These are phyloP conservation scores for Kodamaea arcana DNA, from an alignment of 1,139 yeast genomes.

Conservation along the genomic window DNA sequence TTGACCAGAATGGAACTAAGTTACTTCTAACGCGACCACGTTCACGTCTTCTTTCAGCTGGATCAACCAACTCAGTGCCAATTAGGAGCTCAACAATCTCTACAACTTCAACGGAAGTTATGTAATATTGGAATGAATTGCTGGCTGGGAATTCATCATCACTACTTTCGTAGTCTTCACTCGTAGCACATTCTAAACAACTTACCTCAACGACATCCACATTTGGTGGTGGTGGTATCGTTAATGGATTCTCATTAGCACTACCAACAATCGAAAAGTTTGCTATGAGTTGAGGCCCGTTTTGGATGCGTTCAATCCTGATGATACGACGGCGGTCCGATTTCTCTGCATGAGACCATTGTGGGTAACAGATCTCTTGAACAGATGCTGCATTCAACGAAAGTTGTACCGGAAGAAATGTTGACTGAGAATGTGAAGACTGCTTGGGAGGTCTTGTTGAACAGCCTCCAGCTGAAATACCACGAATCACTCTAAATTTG, in stretches of 20 bases:
- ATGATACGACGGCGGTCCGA: constrained; percentile 53
- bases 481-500: constrained; percentile 46
- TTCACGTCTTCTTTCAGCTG: constrained; percentile 52
- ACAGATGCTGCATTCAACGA: constrained; percentile 41
- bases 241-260: constrained; percentile 45
- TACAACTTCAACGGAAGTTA: constrained; percentile 64
- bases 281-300: constrained; percentile 43
- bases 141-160: constrained; percentile 15
- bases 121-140: constrained; percentile 41
- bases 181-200: constrained; percentile 47
- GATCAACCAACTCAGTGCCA: constrained; percentile 44
- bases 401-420: constrained; percentile 45
- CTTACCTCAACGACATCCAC: constrained; percentile 57
- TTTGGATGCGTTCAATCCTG: constrained; percentile 52
- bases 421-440: constrained; percentile 26
- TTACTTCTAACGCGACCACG: constrained; percentile 62
- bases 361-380: constrained; percentile 46
- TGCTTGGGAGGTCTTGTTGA: constrained; percentile 53
- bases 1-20: constrained; percentile 66
- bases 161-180: constrained; percentile 16
- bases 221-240: constrained; percentile 32
- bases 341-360: constrained; percentile 46
- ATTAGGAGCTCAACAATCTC: constrained; percentile 59
- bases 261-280: constrained; percentile 50
- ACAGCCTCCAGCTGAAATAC: constrained; percentile 57